Evolutionary conservation across 2,329 filamentous ascomycete genomes (phyloP).

Genomic region (Aspergillus ruber): DNA sequence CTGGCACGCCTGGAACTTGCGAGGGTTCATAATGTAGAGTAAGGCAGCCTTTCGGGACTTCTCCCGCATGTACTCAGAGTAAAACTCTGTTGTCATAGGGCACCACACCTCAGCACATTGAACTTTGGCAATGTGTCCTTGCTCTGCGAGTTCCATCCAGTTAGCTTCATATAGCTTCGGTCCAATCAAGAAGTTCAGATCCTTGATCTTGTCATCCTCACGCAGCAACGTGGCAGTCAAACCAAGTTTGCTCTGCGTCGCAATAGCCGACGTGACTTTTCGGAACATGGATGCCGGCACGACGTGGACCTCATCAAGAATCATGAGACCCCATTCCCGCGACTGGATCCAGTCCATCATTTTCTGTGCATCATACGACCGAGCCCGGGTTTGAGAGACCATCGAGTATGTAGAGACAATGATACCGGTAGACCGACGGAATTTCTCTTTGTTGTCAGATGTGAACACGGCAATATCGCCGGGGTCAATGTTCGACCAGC

Average conservation of each 20-base stretch:
- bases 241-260: slow-evolving; percentile 90
- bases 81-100: slow-evolving; percentile 98
- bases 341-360: slow-evolving; percentile 92
- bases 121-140: slow-evolving; percentile 93
- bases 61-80: slow-evolving; percentile 78
- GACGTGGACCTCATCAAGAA: slow-evolving; percentile 95
- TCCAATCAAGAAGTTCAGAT: slow-evolving; percentile 94
- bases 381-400: slow-evolving; percentile 84
- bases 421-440: slow-evolving; percentile 84
- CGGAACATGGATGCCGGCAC: slow-evolving; percentile 95
- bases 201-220: slow-evolving; percentile 97
- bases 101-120: slow-evolving; percentile 99
- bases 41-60: slow-evolving; percentile 61
- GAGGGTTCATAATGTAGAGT: slow-evolving; percentile 94
- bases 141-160: slow-evolving; percentile 97
- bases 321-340: slow-evolving; percentile 95
- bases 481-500: slow-evolving; percentile 97
- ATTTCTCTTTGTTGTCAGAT: slow-evolving; percentile 80
- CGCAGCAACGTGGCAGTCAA: slow-evolving; percentile 87
- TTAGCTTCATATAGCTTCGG: slow-evolving; percentile 98
- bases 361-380: slow-evolving; percentile 88
- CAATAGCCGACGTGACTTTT: slow-evolving; percentile 86
- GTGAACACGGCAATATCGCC: slow-evolving; percentile 94
- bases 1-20: slow-evolving; percentile 94
- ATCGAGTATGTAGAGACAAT: slow-evolving; percentile 98